Evolutionary conservation across 2,329 filamentous ascomycete genomes (phyloP), one percentile per base, ranked within the genome.

Genomic region (Didymella keratinophila): DNA sequence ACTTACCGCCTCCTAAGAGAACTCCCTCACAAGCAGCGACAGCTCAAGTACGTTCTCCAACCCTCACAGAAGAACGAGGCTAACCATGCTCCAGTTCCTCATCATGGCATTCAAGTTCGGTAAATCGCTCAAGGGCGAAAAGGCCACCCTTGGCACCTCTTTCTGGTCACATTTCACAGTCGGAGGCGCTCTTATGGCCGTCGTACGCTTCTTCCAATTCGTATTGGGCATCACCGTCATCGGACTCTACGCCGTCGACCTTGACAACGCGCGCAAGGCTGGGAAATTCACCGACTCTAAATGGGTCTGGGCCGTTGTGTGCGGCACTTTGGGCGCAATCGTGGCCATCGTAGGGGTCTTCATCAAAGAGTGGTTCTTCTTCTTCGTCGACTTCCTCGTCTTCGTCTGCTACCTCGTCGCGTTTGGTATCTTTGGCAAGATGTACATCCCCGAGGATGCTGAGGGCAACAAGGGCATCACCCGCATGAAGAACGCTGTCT

Each of bases 401-500:
- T 91, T 77, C 67, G 81, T 95, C 62, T 84, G 96, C 28, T 96
- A 91, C 89, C 86, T 92, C 59, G 86, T 87, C 2, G 82, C 95
- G 6, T 96, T 96, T 74, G 93, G 92, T 18, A 80, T 95, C 60
- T 97, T 97, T 73, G 93, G 88, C 52, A 87, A 84, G 68, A 86
- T 94, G 82, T 97, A 89, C 81, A 90, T 96, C 72, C 77, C 85
- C 52, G 87, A 88, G 69, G 76, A 92, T 58, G 75, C 88, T 0
- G 81, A 89, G 72, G 87, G 87, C 14, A 83, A 91, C 71, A 68
- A 69, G 39, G 87, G 84, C 48, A 83, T 94, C 56, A 79, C 82
- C 65, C 84, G 91, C 56, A 96, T 97, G 92, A 92, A 93, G 80
- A 87, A 89, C 71, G 91, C 92, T 5, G 91, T 95, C 16, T 96